A percentile compares a stretch with the other conserved stretches of the same genome.
phyloP scores from a whole-genome alignment of 2,329 filamentous ascomycete species.

The Westerdykella sp. region DNA sequence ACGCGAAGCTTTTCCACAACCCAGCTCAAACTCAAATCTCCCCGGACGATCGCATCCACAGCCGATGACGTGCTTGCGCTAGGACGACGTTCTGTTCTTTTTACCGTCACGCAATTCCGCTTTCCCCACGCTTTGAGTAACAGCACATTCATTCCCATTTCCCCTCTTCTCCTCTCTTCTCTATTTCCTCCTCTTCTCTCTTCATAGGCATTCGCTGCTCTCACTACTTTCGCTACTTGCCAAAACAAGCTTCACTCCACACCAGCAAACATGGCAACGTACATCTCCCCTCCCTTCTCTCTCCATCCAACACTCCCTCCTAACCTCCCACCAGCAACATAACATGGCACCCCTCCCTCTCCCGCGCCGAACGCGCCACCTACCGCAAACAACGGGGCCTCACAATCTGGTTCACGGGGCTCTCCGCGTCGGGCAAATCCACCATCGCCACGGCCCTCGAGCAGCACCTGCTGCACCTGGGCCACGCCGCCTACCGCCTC shows the following conservation, averaged over 20 bases:
- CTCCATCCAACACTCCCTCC: neutral
- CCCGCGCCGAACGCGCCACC: slow-evolving; percentile 67
- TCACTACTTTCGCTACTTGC: neutral
- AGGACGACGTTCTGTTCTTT: no score
- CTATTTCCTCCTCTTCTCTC: neutral
- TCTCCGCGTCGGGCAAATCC: slow-evolving; percentile 93
- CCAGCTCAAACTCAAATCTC: no score
- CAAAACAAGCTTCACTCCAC: neutral
- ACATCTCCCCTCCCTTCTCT: neutral
- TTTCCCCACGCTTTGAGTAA: no score
- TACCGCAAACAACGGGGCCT: slow-evolving; percentile 79
- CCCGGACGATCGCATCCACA: no score
- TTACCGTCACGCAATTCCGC: no score
- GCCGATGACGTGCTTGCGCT: no score
- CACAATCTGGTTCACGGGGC: slow-evolving; percentile 96
- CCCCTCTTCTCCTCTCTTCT: no score
- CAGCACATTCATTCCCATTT: no score
- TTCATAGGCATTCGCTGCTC: neutral
- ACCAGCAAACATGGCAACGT: neutral
- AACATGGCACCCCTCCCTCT: slow-evolving; percentile 80
- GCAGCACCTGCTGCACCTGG: slow-evolving; percentile 87
- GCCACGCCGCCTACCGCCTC: slow-evolving; percentile 79
- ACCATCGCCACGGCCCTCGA: slow-evolving; percentile 95
- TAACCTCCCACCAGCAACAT: slow-evolving; percentile 60
- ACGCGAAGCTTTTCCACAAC: no score